phyloP scores from a whole-genome alignment of 2,329 filamentous ascomycete genomes.

The Clonostachys sp. region DNA sequence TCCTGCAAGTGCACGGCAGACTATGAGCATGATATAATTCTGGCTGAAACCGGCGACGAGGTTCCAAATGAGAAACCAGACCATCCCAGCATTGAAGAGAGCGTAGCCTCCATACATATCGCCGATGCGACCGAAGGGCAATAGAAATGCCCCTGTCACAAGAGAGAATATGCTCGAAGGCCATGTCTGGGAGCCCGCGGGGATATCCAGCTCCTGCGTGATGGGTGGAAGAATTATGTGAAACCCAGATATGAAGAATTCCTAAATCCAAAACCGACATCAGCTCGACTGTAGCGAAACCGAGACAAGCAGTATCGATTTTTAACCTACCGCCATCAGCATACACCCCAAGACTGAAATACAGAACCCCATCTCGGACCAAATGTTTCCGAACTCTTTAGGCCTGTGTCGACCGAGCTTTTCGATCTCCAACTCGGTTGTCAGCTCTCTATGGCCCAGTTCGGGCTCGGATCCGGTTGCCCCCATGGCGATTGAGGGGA shows the following conservation, averaged over 20 bases:
- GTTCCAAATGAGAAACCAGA: slow-evolving; percentile 61
- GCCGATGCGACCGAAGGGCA: slow-evolving; percentile 53
- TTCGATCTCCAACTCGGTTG: too few relatives aligned
- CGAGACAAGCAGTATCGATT: too few relatives aligned
- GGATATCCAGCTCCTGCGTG: slow-evolving; percentile 56
- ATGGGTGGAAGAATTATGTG: slow-evolving; percentile 65
- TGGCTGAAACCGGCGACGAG: slow-evolving; percentile 61
- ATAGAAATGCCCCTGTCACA: slow-evolving; percentile 48
- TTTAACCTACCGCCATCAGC: too few relatives aligned
- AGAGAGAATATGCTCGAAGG: slow-evolving; percentile 56
- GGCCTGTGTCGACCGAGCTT: too few relatives aligned
- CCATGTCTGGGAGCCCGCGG: slow-evolving; percentile 57
- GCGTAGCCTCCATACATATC: slow-evolving; percentile 56
- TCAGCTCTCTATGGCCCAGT: too few relatives aligned
- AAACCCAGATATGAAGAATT: slow-evolving; percentile 73
- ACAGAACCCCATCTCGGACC: too few relatives aligned
- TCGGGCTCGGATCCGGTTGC: too few relatives aligned
- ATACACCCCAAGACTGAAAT: too few relatives aligned
- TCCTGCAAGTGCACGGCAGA: slow-evolving; percentile 65
- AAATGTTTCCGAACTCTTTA: too few relatives aligned
- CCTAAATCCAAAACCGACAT: slow-evolving; percentile 27
- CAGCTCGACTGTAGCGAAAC: too few relatives aligned
- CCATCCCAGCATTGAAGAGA: slow-evolving; percentile 49
- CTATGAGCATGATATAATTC: slow-evolving; percentile 60
- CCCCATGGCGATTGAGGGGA: too few relatives aligned